Percentiles rank a stretch among this genome's conserved stretches.
phyloP scores from a whole-genome alignment of 306 rosid species.

The Styphnolobium japonicum region DNA sequence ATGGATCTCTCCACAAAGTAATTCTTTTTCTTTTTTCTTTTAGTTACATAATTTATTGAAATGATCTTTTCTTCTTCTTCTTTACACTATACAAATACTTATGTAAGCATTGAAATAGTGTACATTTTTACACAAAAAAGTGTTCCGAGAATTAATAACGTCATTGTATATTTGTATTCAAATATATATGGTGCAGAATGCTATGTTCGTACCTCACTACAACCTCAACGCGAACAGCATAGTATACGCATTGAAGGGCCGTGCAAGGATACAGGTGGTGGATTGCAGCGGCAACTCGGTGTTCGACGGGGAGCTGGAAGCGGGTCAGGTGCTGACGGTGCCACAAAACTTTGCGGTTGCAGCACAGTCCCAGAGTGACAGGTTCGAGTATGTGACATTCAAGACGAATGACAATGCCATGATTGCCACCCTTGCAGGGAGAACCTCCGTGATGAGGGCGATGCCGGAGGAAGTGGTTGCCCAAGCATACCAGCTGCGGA shows the following conservation, averaged over 20 bases:
- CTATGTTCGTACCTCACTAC: constrained; percentile 58
- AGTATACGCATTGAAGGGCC: constrained; percentile 41
- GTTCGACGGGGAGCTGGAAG: constrained; percentile 36
- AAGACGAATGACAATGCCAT: constrained; percentile 49
- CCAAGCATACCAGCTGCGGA: constrained; percentile 23
- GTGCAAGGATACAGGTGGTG: constrained; percentile 53
- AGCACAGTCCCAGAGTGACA: constrained; percentile 30
- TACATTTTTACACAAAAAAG: too few species aligned
- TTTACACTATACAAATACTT: too few species aligned
- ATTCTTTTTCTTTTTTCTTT: too few species aligned
- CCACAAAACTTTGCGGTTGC: constrained; percentile 65
- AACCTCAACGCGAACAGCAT: constrained; percentile 52
- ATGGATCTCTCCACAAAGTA: constrained; percentile 36
- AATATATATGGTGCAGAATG: constrained; percentile 38
- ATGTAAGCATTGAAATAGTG: too few species aligned
- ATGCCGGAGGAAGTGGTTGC: constrained; percentile 49
- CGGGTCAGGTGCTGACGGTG: constrained; percentile 39
- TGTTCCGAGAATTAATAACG: too few species aligned
- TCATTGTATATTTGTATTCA: too few species aligned
- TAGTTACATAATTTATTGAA: too few species aligned
- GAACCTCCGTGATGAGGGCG: constrained; percentile 18
- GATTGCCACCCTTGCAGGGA: constrained; percentile 44
- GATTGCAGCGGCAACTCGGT: constrained; percentile 49
- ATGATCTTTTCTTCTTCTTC: too few species aligned
- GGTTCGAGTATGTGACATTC: constrained; percentile 52